Base-by-base conservation (phyloP, 2,329 filamentous ascomycete species). In the Penicillium sp. region DNA sequence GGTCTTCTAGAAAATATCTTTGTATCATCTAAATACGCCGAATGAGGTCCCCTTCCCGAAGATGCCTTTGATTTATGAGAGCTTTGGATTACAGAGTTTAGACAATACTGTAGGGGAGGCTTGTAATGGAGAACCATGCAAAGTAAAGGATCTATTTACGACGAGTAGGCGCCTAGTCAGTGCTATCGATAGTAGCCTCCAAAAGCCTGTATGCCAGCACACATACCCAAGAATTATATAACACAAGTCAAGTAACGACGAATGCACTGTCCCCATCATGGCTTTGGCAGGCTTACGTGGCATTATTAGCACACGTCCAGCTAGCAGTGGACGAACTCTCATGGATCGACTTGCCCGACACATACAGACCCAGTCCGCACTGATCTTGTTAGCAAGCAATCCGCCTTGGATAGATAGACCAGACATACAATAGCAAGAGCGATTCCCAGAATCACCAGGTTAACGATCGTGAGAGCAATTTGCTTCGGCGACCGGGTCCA, bases 291-390 rank as follows among this genome's bases (percentile, higher is more conserved):
- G 24, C 44, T 26, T 55, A 58, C 14, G 36, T 47, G 38, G 61
- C 58, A 44, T 70, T 70, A 47, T 62, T 68, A 40, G 63, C 60
- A 50, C 69, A 72, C 1, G 68, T 67, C 58, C 69, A 72, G 50
- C 62, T 69, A n/a, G 56, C 54, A 7, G 58, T 61, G 29, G 57
- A 49, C 7, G 63, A 54, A 47, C 63, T 61, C 1, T 66, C 56
- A 42, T 64, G 55, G 36, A 73, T 71, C 2, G 69, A 62, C 40
- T 60, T 61, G 8, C 69, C 68, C 3, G 68, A 70, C 29, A 70
- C 65, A 40, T 70, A 73, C 3, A 73, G 59, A 6, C 70, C 70
- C 36, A 72, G 46, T n/a, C 67, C 69, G 46, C 69, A 72, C 67
- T 63, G 20, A 10, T 38, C 3, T 20, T 27, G 36, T 57, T 36